Evolutionary conservation across 495 filamentous ascomycete genomes (phyloP), one percentile per base, ranked within the genome.

Genomic region (Letharia columbiana): DNA sequence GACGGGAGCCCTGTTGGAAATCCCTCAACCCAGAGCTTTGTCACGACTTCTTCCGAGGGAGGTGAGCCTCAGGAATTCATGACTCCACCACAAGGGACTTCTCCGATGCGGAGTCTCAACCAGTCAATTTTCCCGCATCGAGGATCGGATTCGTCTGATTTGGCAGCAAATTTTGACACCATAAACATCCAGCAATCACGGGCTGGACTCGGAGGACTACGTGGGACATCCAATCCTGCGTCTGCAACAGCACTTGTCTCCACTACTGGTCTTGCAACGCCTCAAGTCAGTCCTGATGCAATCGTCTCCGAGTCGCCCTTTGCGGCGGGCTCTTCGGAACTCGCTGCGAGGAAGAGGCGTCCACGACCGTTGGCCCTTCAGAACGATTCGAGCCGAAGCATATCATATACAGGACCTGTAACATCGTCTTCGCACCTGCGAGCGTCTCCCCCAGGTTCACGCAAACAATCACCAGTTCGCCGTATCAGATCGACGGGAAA

Each of bases 401-500:
- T 65, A 37, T 76, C 76, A 50, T 76, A 79, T 60, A 72, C 73
- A 20, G 76, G 74, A 10, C 75, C 80, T 3, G 70, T 76, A 28
- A 76, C 79, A 31, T 76, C 80, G 72, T 83, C 80, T 23, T 73
- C 75, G 20, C 74, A 71, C 33, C 68, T 76, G 13, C 71, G 77
- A 42, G 72, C 76, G 8, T 75, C 78, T 9, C 77, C 75, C 15
- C 74, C 73, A 60, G 75, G 78, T 59, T 60, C 74, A 15, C 56
- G 61, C 3, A 69, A 72, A 35, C 74, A 77, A 70, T 77, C 76
- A 69, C 71, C 75, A 17, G 74, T 84, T 68, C 78, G 80, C 62
- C 82, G 83, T n/a, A 80, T 82, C 45, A 83, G 82, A 69, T 84
- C 82, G 20, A 76, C 80, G 5, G 71, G 73, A 37, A 79, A 82